A percentile compares a stretch with the other conserved stretches of the same genome.
These are phyloP conservation scores for Pestalotiopsis fici DNA, from an alignment of 2,329 filamentous ascomycete genomes.

Conservation along the genomic window DNA sequence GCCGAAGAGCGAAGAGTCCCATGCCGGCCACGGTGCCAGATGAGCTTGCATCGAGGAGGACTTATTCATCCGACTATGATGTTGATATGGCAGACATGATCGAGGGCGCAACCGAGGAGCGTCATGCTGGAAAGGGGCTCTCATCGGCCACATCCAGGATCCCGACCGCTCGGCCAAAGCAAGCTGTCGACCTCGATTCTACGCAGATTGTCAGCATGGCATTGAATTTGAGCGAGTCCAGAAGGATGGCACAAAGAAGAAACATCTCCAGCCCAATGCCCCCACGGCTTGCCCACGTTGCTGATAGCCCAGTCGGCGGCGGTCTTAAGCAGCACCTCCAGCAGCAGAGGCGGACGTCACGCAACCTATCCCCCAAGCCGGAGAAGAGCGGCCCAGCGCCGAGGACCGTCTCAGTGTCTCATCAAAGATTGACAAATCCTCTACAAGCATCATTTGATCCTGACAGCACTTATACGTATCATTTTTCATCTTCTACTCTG, in stretches of 20 bases:
- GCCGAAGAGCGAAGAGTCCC: conserved; percentile 25
- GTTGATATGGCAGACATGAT: conserved; percentile 16
- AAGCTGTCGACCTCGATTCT: conserved; percentile 69
- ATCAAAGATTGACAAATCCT: conserved; percentile 42
- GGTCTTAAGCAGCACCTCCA: conserved; percentile 71
- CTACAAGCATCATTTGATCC: conserved; percentile 50
- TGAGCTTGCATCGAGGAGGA: conserved; percentile 6
- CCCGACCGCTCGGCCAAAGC: conserved; percentile 21
- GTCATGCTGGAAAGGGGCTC: conserved; percentile 26
- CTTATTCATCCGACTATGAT: conserved; percentile 12
- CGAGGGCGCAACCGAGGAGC: conserved; percentile 19
- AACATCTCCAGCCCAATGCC: conserved; percentile 53
- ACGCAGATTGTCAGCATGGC: conserved; percentile 93
- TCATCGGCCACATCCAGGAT: conserved; percentile 19
- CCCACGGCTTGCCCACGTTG: conserved; percentile 52
- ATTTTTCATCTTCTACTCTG: conserved; percentile 78
- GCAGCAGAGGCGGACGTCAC: conserved; percentile 65
- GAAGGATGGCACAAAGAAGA: conserved; percentile 62
- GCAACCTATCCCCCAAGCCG: conserved; percentile 61
- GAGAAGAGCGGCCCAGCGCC: conserved; percentile 39
- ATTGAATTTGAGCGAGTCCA: conserved; percentile 81
- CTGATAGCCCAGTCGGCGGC: conserved; percentile 54
- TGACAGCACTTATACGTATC: conserved; percentile 56
- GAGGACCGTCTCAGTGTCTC: conserved; percentile 41
- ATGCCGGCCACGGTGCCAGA: conserved; percentile 14